Base-by-base conservation (phyloP, 208 protist genomes). In the Phytomonas francai region DNA sequence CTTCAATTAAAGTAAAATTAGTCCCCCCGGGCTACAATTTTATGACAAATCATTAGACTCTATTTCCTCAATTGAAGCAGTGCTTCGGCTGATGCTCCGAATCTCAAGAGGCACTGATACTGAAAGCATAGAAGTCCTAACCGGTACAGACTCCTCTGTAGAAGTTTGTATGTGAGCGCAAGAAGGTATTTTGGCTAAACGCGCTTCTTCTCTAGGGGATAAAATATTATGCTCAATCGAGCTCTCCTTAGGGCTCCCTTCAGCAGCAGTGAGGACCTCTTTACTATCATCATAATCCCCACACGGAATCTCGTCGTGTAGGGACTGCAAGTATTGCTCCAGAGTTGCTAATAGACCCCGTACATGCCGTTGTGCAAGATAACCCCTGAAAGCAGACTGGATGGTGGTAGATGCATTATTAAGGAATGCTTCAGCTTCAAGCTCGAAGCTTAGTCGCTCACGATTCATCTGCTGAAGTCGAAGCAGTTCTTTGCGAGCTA, bases 321-420 rank as follows among this genome's bases (percentile, higher is more conserved):
- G 45, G 19, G 8, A 25, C 45, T 22, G 8, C 19, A 25, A 54
- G 45, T 54, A 54, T 54, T 19, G 45, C 16, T 54, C 19, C 6
- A 8, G 45, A 3, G 0, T 54, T 54, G 45, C 45, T 25, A 25
- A 54, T 25, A 62, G 58, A 9, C 30, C 73, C 16, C 29, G n/a
- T 51, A 72, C 70, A 57, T 70, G 69, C 28, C 54, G 39, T 12
- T 84, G 81, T 33, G 70, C 82, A 36, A 64, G 62, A 56, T 87
- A 70, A 19, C 82, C 80, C 31, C 82, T 84, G 36, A 71, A 80
- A 25, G 82, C 62, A 31, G 79, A 70, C 65, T 85, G 80, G 57
- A 93, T 88, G 14, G 36, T 31, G 42, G 73, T 54, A 14, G 82
- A 84, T 0, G 84, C 77, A 3, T 32, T 57, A 45, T 89, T 51